Base-by-base conservation (phyloP, 306 rosid genomes). In the Luffa acutangula region DNA sequence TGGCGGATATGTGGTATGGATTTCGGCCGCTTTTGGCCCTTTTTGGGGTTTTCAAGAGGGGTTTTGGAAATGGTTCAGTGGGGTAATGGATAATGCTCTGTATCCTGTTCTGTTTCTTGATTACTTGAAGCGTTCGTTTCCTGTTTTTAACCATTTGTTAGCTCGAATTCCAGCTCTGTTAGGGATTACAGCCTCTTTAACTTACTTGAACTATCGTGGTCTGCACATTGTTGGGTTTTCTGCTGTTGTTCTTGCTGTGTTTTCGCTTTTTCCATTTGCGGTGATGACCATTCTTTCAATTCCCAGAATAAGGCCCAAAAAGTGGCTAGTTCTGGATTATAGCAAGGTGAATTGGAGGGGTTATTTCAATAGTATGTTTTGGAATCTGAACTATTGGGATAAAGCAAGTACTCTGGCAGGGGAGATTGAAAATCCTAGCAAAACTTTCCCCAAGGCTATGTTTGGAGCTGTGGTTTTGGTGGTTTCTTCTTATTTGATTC, bases 351-450 rank as follows among this genome's bases (percentile, higher is more conserved):
- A 94, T 57, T 85, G 91, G 96, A 89, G 90, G 73, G 89, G 90
- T 31, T 94, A 87, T 84, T 94, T 94, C 83, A 94, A 92, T 54
- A 83, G 81, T 58, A 85, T 94, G 95, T 94, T 94, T 72, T 94
- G 98, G 98, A 94, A 94, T 79, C 75, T 94, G 79, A 94, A 94
- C 46, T 92, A 94, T 54, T 94, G 98, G 98, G 98, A 94, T 20
- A 94, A 94, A 84, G 97, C 95, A 17, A 94, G 98, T 82, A 91
- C 98, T 3, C 87, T 94, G 67, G 95, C 97, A 0, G 98, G 98
- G 33, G 98, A 94, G 88, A 91, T 94, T 76, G 91, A 92, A 9
- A 85, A 88, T 86, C 95, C 98, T 0, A 88, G 90, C 51, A 83
- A 85, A 78, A 91, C 95, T 0, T 94, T 92, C 69, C 98, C 97